Conservation (phyloP, 768 basidiomycete species). For the Boletus sp. region DNA sequence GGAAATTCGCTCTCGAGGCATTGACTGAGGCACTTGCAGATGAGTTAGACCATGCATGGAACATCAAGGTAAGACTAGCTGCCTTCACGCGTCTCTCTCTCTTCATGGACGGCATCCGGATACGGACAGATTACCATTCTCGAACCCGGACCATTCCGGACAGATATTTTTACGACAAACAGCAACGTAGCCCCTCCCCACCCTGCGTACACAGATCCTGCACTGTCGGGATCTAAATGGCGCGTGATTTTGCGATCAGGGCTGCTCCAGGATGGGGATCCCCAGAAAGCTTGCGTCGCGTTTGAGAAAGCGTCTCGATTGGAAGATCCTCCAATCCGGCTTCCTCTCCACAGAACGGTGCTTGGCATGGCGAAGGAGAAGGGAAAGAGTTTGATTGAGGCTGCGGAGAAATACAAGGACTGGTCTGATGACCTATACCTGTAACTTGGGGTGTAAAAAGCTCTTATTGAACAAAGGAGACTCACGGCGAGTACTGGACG, state of each 20-base stretch:
- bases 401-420: constrained; percentile 16
- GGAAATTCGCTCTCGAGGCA: constrained; percentile 27
- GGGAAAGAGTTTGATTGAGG: constrained; percentile 2
- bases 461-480: no score
- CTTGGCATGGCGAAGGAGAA: no score
- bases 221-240: constrained; percentile 7
- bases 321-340: no score
- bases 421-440: constrained; percentile 28
- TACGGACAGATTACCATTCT: constrained; percentile 15
- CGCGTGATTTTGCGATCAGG: neutral
- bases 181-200: neutral
- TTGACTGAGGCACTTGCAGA: constrained; percentile 20
- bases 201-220: constrained; percentile 18
- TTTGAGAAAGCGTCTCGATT: no score
- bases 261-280: constrained; percentile 6
- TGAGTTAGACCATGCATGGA: constrained; percentile 16
- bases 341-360: no score
- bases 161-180: neutral
- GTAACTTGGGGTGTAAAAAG: neutral
- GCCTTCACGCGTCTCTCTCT: neutral
- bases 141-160: constrained; percentile 19
- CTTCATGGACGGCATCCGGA: neutral
- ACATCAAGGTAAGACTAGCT: constrained; percentile 13
- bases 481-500: no score
- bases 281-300: constrained; percentile 11